A percentile compares a stretch with the other conserved stretches of the same genome.
Conservation (phyloP, 305 asterid genomes). For the Fraxinus paxiana region DNA sequence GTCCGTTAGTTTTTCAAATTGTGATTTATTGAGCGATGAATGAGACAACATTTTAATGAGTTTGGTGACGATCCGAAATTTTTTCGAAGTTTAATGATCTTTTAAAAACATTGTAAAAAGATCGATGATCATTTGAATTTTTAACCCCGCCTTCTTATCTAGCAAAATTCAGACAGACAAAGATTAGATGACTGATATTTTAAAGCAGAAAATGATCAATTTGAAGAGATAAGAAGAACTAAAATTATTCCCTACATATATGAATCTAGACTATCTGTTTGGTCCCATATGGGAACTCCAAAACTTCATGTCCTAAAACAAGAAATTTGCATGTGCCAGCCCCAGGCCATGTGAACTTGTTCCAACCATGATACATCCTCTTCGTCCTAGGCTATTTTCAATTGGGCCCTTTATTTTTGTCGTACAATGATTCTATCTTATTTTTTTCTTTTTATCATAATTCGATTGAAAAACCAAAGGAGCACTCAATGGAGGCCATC, state of each 20-base stretch:
- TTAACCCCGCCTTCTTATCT: not conserved
- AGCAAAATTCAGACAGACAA: not conserved
- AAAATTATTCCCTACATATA: no score
- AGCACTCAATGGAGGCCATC: not conserved
- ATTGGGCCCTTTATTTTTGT: constrained; percentile 9
- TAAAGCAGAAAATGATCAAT: not conserved
- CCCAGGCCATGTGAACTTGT: constrained; percentile 54
- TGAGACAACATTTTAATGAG: not conserved
- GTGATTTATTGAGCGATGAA: not conserved
- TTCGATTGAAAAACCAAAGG: not conserved
- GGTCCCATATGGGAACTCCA: not conserved
- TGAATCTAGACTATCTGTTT: not conserved
- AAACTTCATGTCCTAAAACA: not conserved
- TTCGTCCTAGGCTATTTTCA: not conserved
- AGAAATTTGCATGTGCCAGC: constrained; percentile 35
- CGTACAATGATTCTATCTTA: not conserved
- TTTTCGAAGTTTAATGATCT: no score
- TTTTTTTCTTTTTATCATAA: not conserved
- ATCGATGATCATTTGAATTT: not conserved
- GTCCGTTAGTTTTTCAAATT: not conserved
- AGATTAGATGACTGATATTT: not conserved
- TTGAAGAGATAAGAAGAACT: not conserved
- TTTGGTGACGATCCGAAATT: not conserved
- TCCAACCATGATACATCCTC: constrained; percentile 10
- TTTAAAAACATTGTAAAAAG: no score